Evolutionary conservation across 192 early-diverging fungal genomes (phyloP).

Genomic region (Coemansia sp.): DNA sequence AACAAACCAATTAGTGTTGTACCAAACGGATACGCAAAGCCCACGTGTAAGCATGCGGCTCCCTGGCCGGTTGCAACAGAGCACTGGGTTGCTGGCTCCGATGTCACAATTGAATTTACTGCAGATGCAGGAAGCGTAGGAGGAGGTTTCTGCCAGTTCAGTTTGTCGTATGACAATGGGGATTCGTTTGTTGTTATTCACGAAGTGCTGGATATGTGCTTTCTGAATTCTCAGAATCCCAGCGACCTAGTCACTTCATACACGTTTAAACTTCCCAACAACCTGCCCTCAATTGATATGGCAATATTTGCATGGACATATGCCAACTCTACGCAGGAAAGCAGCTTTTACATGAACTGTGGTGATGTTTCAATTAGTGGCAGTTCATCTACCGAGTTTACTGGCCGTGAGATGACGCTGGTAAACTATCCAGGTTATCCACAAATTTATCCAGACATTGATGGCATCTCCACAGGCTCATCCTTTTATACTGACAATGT

Average conservation of each 20-base stretch:
- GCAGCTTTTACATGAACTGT: conserved; percentile 73
- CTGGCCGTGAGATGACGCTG: conserved; percentile 22
- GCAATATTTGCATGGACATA: conserved; percentile 66
- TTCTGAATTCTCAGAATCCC: conserved; percentile 27
- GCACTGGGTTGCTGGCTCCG: conserved; percentile 34
- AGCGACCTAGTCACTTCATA: conserved; percentile 48
- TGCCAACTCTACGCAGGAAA: conserved; percentile 65
- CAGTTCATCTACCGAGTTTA: conserved; percentile 14
- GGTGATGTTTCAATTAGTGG: conserved; percentile 35
- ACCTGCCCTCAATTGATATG: conserved; percentile 28
- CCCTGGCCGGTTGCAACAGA: conserved; percentile 29
- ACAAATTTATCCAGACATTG: conserved; percentile 5
- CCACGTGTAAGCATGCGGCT: conserved; percentile 35
- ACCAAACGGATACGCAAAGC: background rate
- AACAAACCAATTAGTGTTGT: conserved; percentile 24
- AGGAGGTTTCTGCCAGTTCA: conserved; percentile 72
- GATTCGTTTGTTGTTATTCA: conserved; percentile 60
- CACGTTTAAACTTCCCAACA: conserved; percentile 35
- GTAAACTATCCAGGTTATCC: conserved; percentile 24
- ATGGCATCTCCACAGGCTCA: conserved; percentile 5
- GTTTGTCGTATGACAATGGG: conserved; percentile 62
- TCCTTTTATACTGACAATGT: background rate
- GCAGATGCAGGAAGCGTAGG: conserved; percentile 40
- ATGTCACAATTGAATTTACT: conserved; percentile 50
- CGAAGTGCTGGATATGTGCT: conserved; percentile 40